These are phyloP conservation scores for Tetrapisispora phaffii DNA, from an alignment of 805 yeast species.

Conservation along the genomic window DNA sequence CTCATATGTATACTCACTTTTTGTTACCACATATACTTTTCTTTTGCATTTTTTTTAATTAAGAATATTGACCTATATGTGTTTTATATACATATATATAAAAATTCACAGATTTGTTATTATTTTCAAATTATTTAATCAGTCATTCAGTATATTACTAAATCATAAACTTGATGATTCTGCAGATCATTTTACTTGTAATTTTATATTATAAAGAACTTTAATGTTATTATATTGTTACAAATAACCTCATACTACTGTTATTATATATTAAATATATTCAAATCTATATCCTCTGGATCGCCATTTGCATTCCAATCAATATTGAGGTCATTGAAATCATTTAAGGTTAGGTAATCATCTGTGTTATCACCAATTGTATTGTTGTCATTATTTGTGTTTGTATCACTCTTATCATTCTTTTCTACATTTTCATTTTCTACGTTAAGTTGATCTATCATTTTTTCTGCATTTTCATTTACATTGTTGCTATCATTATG, in stretches of 20 bases:
- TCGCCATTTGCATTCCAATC: conserved; percentile 28
- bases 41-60: not conserved
- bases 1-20: not conserved
- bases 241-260: not conserved
- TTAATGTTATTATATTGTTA: not conserved
- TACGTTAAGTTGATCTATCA: not conserved
- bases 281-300: conserved; percentile 22
- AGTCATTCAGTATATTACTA: too few species aligned
- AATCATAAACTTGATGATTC: too few species aligned
- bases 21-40: not conserved
- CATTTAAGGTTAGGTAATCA: conserved; percentile 29
- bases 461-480: conserved; percentile 4
- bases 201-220: not conserved
- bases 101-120: not conserved
- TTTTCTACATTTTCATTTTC: not conserved
- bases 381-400: conserved; percentile 3
- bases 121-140: not conserved
- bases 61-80: conserved; percentile 1
- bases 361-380: conserved; percentile 16
- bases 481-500: conserved; percentile 1
- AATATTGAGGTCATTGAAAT: conserved; percentile 28
- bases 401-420: conserved; percentile 3
- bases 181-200: too few species aligned
- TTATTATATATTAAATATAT: conserved; percentile 17
- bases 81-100: not conserved